Conservation (phyloP, 2,329 filamentous ascomycete genomes). For the Chaetothyriales sp. region DNA sequence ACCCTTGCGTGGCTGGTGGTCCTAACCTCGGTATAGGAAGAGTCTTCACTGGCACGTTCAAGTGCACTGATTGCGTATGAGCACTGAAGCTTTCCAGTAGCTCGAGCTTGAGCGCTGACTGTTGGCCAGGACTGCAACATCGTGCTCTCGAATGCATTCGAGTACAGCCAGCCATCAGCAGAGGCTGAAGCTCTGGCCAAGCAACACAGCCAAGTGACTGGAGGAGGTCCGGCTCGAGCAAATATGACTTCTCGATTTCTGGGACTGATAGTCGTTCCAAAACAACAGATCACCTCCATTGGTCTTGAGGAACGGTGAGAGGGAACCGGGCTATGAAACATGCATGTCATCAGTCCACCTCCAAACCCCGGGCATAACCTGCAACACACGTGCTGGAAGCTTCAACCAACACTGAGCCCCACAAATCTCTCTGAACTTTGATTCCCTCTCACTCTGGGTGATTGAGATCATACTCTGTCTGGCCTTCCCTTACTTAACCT, state of each 20-base stretch:
- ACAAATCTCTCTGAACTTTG: neutral
- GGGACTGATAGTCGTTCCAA: conserved; percentile 78
- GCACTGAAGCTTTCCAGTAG: neutral
- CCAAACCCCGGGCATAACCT: no score
- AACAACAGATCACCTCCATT: conserved; percentile 70
- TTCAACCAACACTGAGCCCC: neutral
- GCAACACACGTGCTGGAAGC: neutral
- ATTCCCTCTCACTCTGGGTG: neutral
- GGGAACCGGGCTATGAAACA: conserved; percentile 1
- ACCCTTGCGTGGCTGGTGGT: neutral
- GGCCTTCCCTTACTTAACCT: no score
- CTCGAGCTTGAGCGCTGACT: neutral
- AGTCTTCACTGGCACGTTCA: conserved; percentile 79
- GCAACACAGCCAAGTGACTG: conserved; percentile 21
- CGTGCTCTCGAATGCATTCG: conserved; percentile 70
- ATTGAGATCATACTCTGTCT: no score
- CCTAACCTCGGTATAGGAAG: conserved; percentile 36
- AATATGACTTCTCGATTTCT: conserved; percentile 76
- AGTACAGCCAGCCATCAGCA: conserved; percentile 63
- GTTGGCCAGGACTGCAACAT: conserved; percentile 62
- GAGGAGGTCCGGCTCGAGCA: conserved; percentile 37
- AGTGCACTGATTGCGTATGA: conserved; percentile 79
- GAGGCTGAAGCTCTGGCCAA: conserved; percentile 31
- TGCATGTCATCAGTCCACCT: no score
- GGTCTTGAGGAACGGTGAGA: conserved; percentile 55